Evolutionary conservation across 2,329 filamentous ascomycete species (phyloP), one percentile per base, ranked within the genome.

Genomic region (Trichoderma citrinoviride): DNA sequence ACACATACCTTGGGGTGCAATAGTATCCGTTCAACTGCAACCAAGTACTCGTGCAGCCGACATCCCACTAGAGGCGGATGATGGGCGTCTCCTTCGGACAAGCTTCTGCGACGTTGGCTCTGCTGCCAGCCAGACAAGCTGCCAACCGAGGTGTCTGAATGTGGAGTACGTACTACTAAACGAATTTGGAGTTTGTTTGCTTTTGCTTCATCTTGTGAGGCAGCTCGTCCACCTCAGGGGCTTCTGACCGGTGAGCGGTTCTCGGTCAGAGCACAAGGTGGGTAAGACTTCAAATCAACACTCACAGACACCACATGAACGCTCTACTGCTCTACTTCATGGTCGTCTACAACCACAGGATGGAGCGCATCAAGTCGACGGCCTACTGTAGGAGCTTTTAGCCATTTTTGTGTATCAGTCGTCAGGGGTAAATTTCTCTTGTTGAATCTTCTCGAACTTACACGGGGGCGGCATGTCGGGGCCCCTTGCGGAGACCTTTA

Each of bases 401-500:
- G 58, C 44, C 57, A 61, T 41, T 41, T 61, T 47, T 43, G 37
- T 10, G 37, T n/a, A n/a, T n/a, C n/a, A 29, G 47, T 33, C 37
- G 54, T 62, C 49, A 54, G 58, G 58, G 58, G 58, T 21, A 44
- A 25, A 17, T 19, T 52, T 19, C 17, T 62, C 37, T 25, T 43
- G 10, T 43, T 33, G 33, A 52, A 19, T 52, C 1, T 33, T 37
- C 33, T 37, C 33, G 10, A 37, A 37, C 5, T 14, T 8, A 37
- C 1, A 37, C 33, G 33, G 33, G 5, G 33, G 33, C 33, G 10
- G 33, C 33, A 44, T 53, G 19, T 44, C 37, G 23, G 14, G 58
- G 44, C 21, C 47, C 58, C 37, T 44, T 61, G 58, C 47, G 47
- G 58, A 44, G 46, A 61, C 57, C 21, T 47, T 43, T 50, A 52